Evolutionary conservation across 805 yeast genomes (phyloP), one percentile per base, ranked within the genome.

Genomic region (Metschnikowia noctiluminum): DNA sequence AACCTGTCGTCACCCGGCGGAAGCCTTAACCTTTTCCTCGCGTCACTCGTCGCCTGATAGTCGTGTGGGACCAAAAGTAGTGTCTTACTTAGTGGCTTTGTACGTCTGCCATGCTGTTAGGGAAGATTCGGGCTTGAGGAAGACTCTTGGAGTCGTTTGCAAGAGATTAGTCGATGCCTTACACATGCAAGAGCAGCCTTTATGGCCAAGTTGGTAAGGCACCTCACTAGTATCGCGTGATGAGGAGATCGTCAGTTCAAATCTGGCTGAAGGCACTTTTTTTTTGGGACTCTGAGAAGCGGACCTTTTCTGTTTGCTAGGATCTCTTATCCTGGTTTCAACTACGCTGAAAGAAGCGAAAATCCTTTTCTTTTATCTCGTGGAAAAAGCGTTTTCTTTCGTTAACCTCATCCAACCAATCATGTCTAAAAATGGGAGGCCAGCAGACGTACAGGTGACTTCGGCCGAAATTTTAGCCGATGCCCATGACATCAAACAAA

Each of bases 391-490:
- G 42, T 40, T 12, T 28, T 56, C 11, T 14, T 32, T 13, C 60
- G 55, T 44, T 56, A 57, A 41, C 49, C 45, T 12, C 21, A 49
- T 48, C 28, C 42, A 14, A 27, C 21, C 26, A 10, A 6, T 44
- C 10, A 26, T 34, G 26, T 28, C 28, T 16, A 12, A 34, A 34
- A 13, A 13, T 13, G 8, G 15, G 14, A 47, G 38, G n/a, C 41
- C 49, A 10, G 82, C 82, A 2, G 73, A 73, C 54, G 55, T 68
- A 27, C 89, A 84, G 62, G 76, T 85, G 31, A 70, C 89, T 1
- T 84, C 88, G 0, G 86, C 82, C 51, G 80, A 78, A 60, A 77
- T 85, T 41, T 64, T 86, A 45, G 71, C 73, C 34, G 89, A 84
- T 51, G 88, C 87, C 0, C 81, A 75, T 53, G 79, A 79, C 50